These are phyloP conservation scores for Yamadazyma kitorensis DNA, from an alignment of 805 yeast genomes.

Conservation along the genomic window DNA sequence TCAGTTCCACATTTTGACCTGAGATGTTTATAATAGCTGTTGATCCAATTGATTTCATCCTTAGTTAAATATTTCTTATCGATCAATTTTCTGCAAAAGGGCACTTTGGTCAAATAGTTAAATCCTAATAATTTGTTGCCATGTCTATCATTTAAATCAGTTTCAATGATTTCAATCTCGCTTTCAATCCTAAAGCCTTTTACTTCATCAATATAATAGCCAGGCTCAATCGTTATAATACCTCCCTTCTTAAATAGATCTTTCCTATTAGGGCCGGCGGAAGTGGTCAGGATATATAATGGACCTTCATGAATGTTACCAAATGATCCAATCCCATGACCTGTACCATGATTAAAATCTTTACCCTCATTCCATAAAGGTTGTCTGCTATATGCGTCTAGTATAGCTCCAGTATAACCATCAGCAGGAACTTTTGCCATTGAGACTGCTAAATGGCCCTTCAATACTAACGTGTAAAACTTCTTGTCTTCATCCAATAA, in stretches of 20 bases:
- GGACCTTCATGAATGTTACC: conserved; percentile 96
- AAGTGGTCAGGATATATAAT: conserved; percentile 68
- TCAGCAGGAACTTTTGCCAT: conserved; percentile 67
- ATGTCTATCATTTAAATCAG: conserved; percentile 28
- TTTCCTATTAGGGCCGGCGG: conserved; percentile 49
- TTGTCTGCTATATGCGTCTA: conserved; percentile 83
- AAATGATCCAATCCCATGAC: conserved; percentile 92
- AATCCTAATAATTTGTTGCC: conserved; percentile 34
- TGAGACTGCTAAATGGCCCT: conserved; percentile 89
- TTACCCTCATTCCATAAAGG: conserved; percentile 78
- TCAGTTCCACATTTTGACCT: conserved; percentile 29
- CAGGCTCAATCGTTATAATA: conserved; percentile 89
- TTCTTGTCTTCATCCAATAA: conserved; percentile 57
- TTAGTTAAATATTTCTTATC: conserved; percentile 25
- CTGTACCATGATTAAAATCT: conserved; percentile 92
- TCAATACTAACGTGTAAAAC: conserved; percentile 80
- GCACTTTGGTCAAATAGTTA: conserved; percentile 40
- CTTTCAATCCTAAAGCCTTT: conserved; percentile 90
- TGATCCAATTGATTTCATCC: conserved; percentile 37
- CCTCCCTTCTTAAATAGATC: conserved; percentile 52
- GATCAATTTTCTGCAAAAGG: conserved; percentile 49
- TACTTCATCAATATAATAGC: conserved; percentile 85
- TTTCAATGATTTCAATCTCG: conserved; percentile 60
- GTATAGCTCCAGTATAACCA: conserved; percentile 68
- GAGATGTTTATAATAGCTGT: conserved; percentile 33